Evolutionary conservation across 202 grass and related monocot species (phyloP), one percentile per base, ranked within the genome.

Genomic region (Musa balbisiana): DNA sequence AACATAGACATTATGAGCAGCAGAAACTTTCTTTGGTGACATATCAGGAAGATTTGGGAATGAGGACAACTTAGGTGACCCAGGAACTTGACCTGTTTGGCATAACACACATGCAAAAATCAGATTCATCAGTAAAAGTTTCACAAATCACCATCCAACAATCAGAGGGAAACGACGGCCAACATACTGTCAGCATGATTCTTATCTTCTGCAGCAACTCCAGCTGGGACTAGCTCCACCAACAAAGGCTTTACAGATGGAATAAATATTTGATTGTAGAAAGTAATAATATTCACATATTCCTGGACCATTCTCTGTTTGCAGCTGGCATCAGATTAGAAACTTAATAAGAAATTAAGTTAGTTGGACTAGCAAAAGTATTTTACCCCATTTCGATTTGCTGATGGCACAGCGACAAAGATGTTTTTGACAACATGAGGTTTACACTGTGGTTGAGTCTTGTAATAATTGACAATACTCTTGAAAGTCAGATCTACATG

Each of bases 21-120:
- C 80, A 66, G 93, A 97, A 19, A 97, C 88, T 89, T 97, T 97
- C 79, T 93, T 93, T 13, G 94, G 94, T 52, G 94, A 97, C 90
- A 97, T 89, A 81, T 91, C 94, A 78, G 93, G 94, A 77, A 97
- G 81, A 83, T 89, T 97, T 79, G 86, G 83, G 73, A 97, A 91
- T 79, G 90, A 85, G 72, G 86, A 86, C 62, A 88, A 73, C 79
- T 88, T 97, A 53, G 94, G 90, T 75, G 94, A 97, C 68, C 88
- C 86, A 81, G 81, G 79, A 81, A 83, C 73, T 80, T 88, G 85
- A 15, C 82, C 86, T 93, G 75, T 58, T 79, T 2, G 68, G 67
- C 33, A 73, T 51, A 11, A 87, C 51, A 49, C 54, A 80, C 80
- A 78, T 3, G n/a, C 49, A 80, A 26, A 76, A 67, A 85, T 64